Base-by-base conservation (phyloP, 805 yeast genomes). In the Suhomyces tanzawaensis region DNA sequence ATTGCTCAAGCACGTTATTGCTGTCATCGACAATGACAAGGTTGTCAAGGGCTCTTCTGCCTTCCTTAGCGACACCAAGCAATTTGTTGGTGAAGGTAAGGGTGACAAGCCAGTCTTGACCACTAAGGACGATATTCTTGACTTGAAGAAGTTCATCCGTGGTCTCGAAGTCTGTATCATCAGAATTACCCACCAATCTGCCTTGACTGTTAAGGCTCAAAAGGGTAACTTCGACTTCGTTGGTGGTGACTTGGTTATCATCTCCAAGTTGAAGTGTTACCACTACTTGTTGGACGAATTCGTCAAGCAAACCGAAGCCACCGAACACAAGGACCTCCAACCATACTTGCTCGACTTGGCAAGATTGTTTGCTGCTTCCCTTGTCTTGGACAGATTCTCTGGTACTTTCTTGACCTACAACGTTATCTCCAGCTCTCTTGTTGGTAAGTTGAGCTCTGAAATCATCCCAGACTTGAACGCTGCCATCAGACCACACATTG, bases 371-470 rank as follows among this genome's bases (percentile, higher is more conserved):
- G 82, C 86, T 0, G 51, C 53, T 14, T 56, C 81, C 27, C 72
- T 79, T 54, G 74, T 87, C 49, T 56, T 67, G 49, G 91, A 87
- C 51, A 72, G 74, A 38, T 85, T 79, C 62, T 75, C 86, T 13
- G 82, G 89, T 41, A 69, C 74, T 29, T 89, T 89, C 64, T 68
- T 86, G 58, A 83, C 82, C 47, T 76, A 73, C 53, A 74, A 74
- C 21, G 72, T 81, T 35, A 64, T 83, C 24, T 62, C 76, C 8
- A 64, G 83, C 7, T 66, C 66, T 7, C 62, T 69, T 38, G 69
- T 76, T 38, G 71, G 72, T 29, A 57, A 56, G 34, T 56, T 80
- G 45, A 64, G 83, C 46, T 60, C 67, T 18, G 65, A 64, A 18
- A 57, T 83, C 39, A 55, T 64, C 37, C 66, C 64, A 30, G 50